A percentile compares a stretch with the other conserved stretches of the same genome.
Conservation (phyloP, 306 rosid genomes). For the Dryas alaskensis region DNA sequence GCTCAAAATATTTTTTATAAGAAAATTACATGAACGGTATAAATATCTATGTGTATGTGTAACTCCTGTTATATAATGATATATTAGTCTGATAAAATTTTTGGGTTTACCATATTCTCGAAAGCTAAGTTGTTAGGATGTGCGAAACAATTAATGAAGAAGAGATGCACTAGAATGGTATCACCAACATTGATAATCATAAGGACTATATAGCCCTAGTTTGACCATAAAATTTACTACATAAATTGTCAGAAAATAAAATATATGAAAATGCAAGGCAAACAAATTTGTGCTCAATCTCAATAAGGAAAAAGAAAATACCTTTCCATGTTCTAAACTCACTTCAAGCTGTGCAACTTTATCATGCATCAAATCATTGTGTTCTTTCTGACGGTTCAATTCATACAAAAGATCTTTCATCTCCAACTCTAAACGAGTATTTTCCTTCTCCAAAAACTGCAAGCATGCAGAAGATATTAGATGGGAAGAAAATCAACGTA, state of each 20-base stretch:
- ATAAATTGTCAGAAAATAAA: neutral
- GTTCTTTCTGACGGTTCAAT: slow-evolving; percentile 49
- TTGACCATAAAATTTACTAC: neutral
- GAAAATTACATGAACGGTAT: neutral
- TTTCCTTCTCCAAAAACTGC: slow-evolving; percentile 55
- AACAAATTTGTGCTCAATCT: slow-evolving; percentile 1
- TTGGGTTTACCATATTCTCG: neutral
- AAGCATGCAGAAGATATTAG: slow-evolving; percentile 19
- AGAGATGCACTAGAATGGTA: neutral
- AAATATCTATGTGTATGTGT: neutral
- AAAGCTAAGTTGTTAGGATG: neutral
- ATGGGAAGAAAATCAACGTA: neutral
- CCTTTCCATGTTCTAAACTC: slow-evolving; percentile 47
- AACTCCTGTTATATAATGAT: neutral
- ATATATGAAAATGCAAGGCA: neutral
- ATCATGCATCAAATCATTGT: slow-evolving; percentile 38
- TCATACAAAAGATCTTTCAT: slow-evolving; percentile 36
- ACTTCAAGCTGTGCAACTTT: slow-evolving; percentile 46
- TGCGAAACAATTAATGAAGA: neutral
- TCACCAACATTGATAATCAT: neutral
- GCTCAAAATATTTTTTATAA: neutral
- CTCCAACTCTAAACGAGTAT: slow-evolving; percentile 43
- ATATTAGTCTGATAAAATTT: neutral
- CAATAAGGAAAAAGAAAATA: slow-evolving; percentile 22
- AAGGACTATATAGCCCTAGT: neutral